Base-by-base conservation (phyloP, 257 asterid genomes). In the Salvia hispanica region DNA sequence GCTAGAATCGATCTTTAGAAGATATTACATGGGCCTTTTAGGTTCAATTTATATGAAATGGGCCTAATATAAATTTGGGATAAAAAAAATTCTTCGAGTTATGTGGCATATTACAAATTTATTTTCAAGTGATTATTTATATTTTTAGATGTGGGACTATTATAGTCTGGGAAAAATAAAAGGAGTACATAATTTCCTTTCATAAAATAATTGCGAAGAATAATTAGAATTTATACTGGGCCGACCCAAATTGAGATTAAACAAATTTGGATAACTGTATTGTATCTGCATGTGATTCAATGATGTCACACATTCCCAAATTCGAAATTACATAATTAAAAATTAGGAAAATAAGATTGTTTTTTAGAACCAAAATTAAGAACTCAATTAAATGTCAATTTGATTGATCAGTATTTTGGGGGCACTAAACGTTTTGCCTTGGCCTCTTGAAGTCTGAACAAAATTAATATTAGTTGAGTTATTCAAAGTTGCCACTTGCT, bases 221-320 rank as follows among this genome's bases (percentile, higher is more conserved):
- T 25, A 25, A 25, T 25, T 25, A 25, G 31, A 25, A 25, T 25
- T 25, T 25, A 25, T 25, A 25, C 1, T 25, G 31, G 31, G 31
- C 78, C 31, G 31, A 25, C 69, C 62, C 59, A 56, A 36, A 43
- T 65, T 65, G 21, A 18, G 21, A 18, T 18, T 18, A 18, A 18
- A 18, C 21, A 18, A 18, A 18, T 18, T 59, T 64, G 76, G 73
- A 76, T 72, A 68, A 58, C 5, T 59, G 72, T 67, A 54, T 18
- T 69, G 39, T 34, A 28, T 51, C 67, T 70, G 66, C 76, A 74
- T 70, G 77, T 74, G 77, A 21, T 67, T 68, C 69, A 76, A 80
- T 76, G 82, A 83, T 80, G 79, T 71, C 81, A 80, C 58, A 7
- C 28, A 58, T 21, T 56, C 53, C 65, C 28, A 53, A 47, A 16